Percentiles rank a stretch among this genome's conserved stretches.
Conservation (phyloP, 768 basidiomycete species). For the Boletus subparvulus region DNA sequence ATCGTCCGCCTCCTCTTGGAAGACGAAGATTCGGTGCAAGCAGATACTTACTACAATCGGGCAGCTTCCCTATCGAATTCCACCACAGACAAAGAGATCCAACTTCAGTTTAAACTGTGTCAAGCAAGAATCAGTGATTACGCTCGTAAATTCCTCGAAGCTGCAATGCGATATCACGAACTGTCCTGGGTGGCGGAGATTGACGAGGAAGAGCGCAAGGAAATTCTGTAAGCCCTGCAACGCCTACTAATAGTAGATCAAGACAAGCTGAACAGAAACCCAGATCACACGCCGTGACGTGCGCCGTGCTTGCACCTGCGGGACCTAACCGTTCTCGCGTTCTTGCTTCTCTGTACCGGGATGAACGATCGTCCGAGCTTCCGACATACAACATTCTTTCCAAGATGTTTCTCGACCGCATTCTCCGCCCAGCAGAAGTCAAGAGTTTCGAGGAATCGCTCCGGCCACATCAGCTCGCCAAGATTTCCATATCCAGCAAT, state of each 20-base stretch:
- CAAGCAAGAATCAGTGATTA: constrained; percentile 96
- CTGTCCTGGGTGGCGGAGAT: constrained; percentile 88
- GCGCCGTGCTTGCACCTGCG: constrained; percentile 94
- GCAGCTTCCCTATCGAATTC: constrained; percentile 87
- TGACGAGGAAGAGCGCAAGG: constrained; percentile 88
- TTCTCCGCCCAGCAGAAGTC: constrained; percentile 86
- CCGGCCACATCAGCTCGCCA: constrained; percentile 93
- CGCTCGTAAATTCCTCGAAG: constrained; percentile 89
- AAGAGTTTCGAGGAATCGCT: constrained; percentile 86
- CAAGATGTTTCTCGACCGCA: constrained; percentile 99
- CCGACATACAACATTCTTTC: constrained; percentile 86
- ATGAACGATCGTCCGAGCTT: constrained; percentile 82
- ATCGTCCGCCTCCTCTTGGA: constrained; percentile 93
- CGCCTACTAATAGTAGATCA: background rate
- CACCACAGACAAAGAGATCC: constrained; percentile 73
- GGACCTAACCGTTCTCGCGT: constrained; percentile 95
- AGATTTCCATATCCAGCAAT: constrained; percentile 79
- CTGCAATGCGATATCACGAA: constrained; percentile 92
- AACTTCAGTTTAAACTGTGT: constrained; percentile 85
- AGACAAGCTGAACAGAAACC: constrained; percentile 8
- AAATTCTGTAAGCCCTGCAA: constrained; percentile 72
- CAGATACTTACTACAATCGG: constrained; percentile 97
- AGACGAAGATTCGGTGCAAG: constrained; percentile 94
- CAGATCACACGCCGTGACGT: constrained; percentile 90
- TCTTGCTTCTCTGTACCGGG: constrained; percentile 88